Conservation (phyloP, 768 basidiomycete genomes). For the Lepiota venenata region DNA sequence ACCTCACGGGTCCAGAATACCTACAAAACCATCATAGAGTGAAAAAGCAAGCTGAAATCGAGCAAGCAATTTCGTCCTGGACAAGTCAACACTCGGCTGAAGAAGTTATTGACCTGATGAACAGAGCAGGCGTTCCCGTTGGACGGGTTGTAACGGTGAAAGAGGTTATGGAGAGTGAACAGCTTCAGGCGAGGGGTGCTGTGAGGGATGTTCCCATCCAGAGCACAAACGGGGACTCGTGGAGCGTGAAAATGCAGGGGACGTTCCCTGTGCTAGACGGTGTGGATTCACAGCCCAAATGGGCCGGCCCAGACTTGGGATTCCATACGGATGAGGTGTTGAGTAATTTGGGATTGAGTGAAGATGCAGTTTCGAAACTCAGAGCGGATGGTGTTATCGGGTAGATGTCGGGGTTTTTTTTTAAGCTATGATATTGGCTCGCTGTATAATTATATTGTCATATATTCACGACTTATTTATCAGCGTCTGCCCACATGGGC, state of each 20-base stretch:
- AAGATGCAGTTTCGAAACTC: conserved; percentile 33
- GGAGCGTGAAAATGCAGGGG: conserved; percentile 66
- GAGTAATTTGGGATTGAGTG: conserved; percentile 37
- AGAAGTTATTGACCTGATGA: conserved; percentile 50
- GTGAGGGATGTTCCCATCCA: conserved; percentile 57
- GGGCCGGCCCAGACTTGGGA: conserved; percentile 72
- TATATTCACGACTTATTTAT: background rate
- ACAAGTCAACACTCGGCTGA: conserved; percentile 46
- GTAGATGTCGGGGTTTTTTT: conserved; percentile 13
- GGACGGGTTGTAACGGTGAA: conserved; percentile 61
- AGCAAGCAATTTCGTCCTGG: conserved; percentile 60
- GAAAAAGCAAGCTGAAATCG: conserved; percentile 59
- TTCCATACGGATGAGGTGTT: conserved; percentile 52
- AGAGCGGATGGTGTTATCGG: conserved; percentile 40
- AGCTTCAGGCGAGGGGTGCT: conserved; percentile 49
- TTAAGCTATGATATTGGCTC: background rate
- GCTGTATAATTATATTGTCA: conserved; percentile 1
- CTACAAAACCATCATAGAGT: conserved; percentile 61
- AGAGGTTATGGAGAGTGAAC: conserved; percentile 59
- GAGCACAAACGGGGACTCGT: conserved; percentile 29
- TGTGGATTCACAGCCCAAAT: conserved; percentile 52
- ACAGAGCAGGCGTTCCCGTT: conserved; percentile 54
- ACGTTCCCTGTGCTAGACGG: conserved; percentile 64
- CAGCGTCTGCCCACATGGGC: no score
- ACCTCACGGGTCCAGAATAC: conserved; percentile 54